Base-by-base conservation (phyloP, 2,329 filamentous ascomycete genomes). In the Epicoccum nigrum region DNA sequence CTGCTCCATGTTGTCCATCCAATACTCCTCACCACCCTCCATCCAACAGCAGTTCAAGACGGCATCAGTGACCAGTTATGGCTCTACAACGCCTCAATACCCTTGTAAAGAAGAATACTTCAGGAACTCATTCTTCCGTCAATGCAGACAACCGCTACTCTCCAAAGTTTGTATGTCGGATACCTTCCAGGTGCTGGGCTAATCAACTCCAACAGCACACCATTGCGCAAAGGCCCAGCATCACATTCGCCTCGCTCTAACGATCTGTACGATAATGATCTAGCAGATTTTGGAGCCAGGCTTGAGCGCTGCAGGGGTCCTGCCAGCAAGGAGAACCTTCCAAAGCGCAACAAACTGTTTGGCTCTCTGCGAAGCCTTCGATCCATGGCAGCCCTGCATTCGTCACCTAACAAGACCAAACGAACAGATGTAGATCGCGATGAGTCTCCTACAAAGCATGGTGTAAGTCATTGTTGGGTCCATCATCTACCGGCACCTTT, bases 61-160 rank as follows among this genome's bases (percentile, higher is more conserved):
- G 57, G 30, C 35, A 52, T 17, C 55, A 53, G 50, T 45, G 30
- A 60, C 39, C 48, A 54, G 50, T 35, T 45, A 72, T 65, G 63
- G 59, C 54, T 34, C 49, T 71, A 28, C 64, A 63, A 45, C 62
- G 58, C 30, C 56, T 71, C 19, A 59, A 58, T 16, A 41, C 68
- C 34, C 58, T 59, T 43, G 62, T 63, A 11, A 71, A 63, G 47
- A 69, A 66, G 55, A 70, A 68, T 35, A 49, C 69, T 31, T 62
- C 66, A 5, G 64, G 62, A 13, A 60, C 70, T 49, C 63, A 65
- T 56, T 54, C 55, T 51, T 60, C 51, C 39, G 52, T 40, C 15
- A 50, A 57, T 27, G 45, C 43, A n/a, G 39, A 58, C 5, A 45
- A 28, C 13, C 27, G 11, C 13, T 20, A 19, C 2, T 25, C 48